Evolutionary conservation across 441 rosid genomes (phyloP), one percentile per base, ranked within the genome.

Genomic region (Jatropha multifida): DNA sequence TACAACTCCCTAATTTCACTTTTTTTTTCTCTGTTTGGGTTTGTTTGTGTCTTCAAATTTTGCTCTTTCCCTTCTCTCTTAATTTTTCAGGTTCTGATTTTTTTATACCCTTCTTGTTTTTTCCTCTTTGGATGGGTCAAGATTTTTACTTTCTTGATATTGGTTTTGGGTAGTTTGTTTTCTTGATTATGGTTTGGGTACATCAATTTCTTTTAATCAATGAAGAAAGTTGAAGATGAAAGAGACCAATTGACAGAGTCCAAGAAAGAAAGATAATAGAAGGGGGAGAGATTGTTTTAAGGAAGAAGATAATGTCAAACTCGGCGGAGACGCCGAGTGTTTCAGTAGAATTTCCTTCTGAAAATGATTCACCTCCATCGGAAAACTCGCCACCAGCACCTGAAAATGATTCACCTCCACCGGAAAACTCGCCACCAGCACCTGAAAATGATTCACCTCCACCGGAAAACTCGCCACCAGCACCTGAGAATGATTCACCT

Each of bases 271-370:
- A 15, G 17, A 54, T 54, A 54, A 54, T 8, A 58, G 61, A n/a
- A 20, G 61, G 26, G 12, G 32, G 26, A n/a, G 61, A 58, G 8
- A 44, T 44, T 44, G 10, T 44, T 44, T 44, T 44, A 44, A 44
- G 48, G 9, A 44, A 44, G 48, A 44, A 44, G 61, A 58, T 20
- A 58, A 87, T 88, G 90, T 77, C 79, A 69, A 56, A 52, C 75
- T 84, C 83, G 83, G 80, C 82, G 60, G 76, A 42, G 17, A 65
- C 84, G 77, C 82, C 90, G 81, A 80, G 83, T 78, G 74, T 81
- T 76, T 74, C 83, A 14, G 67, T 82, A 41, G 32, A 32, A 32
- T 32, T 32, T 32, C 32, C 32, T 32, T 32, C 80, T 3, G 23
- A 78, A 0, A 54, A 65, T 55, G 12, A 79, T 44, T 44, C 48